These are phyloP conservation scores for Aspergillus ochraceus DNA, from an alignment of 2,329 filamentous ascomycete genomes.

Conservation along the genomic window DNA sequence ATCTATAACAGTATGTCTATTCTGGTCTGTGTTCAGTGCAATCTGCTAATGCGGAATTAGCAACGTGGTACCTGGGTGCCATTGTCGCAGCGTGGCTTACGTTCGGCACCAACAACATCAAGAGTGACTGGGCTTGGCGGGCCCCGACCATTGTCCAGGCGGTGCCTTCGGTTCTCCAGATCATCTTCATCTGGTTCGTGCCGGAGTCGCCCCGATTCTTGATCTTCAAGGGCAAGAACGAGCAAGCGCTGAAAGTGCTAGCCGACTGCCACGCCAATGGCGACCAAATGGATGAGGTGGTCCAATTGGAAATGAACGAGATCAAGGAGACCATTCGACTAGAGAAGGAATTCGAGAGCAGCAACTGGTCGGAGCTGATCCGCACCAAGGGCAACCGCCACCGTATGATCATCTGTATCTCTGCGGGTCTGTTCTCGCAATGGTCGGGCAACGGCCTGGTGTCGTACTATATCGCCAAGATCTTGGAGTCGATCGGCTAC, in stretches of 20 bases:
- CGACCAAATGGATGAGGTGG: slow-evolving; percentile 34
- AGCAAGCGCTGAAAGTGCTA: slow-evolving; percentile 29
- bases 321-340: slow-evolving; percentile 47
- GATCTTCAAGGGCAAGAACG: slow-evolving; percentile 30
- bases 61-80: slow-evolving; percentile 51
- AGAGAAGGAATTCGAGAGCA: slow-evolving; percentile 49
- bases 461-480: slow-evolving; percentile 40
- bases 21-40: too few relatives aligned
- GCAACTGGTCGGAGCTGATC: slow-evolving; percentile 42
- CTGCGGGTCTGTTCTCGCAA: slow-evolving; percentile 58
- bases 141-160: slow-evolving; percentile 59
- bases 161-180: slow-evolving; percentile 56
- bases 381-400: slow-evolving; percentile 55
- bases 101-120: slow-evolving; percentile 40
- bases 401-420: slow-evolving; percentile 55
- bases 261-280: slow-evolving; percentile 44
- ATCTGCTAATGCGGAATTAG: neutral
- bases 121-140: slow-evolving; percentile 47
- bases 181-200: slow-evolving; percentile 60
- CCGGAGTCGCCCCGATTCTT: slow-evolving; percentile 63
- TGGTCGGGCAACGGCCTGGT: slow-evolving; percentile 55
- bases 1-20: slow-evolving; percentile 22
- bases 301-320: slow-evolving; percentile 30
- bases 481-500: slow-evolving; percentile 40
- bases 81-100: slow-evolving; percentile 47